Percentiles rank a stretch among this genome's conserved stretches.
Conservation (phyloP, 257 asterid species). For the Solanum okadae region DNA sequence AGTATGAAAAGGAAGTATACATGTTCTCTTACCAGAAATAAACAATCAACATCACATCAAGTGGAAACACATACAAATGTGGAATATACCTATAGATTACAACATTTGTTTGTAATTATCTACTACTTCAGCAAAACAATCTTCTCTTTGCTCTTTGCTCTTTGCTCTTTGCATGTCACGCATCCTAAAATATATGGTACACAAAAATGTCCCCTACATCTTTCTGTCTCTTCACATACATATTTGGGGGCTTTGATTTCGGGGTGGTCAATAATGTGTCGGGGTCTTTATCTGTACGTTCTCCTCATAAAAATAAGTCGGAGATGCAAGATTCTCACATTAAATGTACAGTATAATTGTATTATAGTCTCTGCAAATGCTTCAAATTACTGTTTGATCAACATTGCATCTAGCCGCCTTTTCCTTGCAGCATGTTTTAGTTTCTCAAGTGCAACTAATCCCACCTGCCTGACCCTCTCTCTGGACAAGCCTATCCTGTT, state of each 20-base stretch:
- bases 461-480: constrained; percentile 97
- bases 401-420: constrained; percentile 64
- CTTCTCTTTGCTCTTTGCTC: background rate
- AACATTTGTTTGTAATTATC: background rate
- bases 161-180: background rate
- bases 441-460: constrained; percentile 90
- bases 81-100: background rate
- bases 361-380: background rate
- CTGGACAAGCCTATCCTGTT: constrained; percentile 94
- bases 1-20: background rate
- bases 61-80: background rate
- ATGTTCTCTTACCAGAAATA: background rate
- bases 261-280: background rate
- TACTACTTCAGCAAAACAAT: background rate
- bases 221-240: background rate
- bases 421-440: constrained; percentile 82
- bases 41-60: background rate
- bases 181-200: background rate
- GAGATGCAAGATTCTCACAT: background rate
- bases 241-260: background rate
- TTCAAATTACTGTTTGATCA: constrained; percentile 36
- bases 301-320: background rate
- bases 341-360: constrained; percentile 23
- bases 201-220: background rate
- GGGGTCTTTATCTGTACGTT: background rate